Base-by-base conservation (phyloP, 2,329 filamentous ascomycete species). In the Plectosphaerella plurivora region DNA sequence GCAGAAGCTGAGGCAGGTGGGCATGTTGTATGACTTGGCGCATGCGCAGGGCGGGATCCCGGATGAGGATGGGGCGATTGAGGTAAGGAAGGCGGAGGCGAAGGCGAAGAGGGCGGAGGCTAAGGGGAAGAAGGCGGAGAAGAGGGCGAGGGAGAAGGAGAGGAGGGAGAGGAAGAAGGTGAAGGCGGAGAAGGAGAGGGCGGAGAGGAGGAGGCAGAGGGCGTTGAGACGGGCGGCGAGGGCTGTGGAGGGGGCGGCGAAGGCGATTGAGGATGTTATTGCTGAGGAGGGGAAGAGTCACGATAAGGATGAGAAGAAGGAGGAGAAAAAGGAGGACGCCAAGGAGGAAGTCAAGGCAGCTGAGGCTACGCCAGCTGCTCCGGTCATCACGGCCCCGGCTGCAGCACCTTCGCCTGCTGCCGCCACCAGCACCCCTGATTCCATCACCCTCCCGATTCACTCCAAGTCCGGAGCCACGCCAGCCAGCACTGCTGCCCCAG, bases 1-100 rank as follows among this genome's bases (percentile, higher is more conserved):
- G 2, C 81, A 86, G 58, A 91, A 91, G 63, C 72, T 90, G 3
- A 70, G 83, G 2, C 72, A 79, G 51, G 76, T 82, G 12, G 83
- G 81, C 0, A 69, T 81, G 51, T 79, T 79, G 28, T 84, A 84
- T 54, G 83, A 86, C 53, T 72, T 84, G 15, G 81, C 83, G 0
- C 79, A 84, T 58, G 75, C 77, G 15, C 84, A 83, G 58, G 81
- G 79, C 2, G 75, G 78, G 7, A 71, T 82, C 39, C 59, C 73
- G 5, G 76, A 79, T 39, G 74, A 77, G 52, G 78, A 82, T 10
- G 68, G 66, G 8, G 57, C 64, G 35, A 50, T 70, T 9, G 64
- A 61, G 50, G 55, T 57, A 41, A 55, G 60, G 54, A 65, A 58
- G 54, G 58, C 58, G 24, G 56, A 62, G 33, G 52, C 51, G 15